Conservation (phyloP, 2,329 filamentous ascomycete genomes). For the Fusarium sterilihyphosum region DNA sequence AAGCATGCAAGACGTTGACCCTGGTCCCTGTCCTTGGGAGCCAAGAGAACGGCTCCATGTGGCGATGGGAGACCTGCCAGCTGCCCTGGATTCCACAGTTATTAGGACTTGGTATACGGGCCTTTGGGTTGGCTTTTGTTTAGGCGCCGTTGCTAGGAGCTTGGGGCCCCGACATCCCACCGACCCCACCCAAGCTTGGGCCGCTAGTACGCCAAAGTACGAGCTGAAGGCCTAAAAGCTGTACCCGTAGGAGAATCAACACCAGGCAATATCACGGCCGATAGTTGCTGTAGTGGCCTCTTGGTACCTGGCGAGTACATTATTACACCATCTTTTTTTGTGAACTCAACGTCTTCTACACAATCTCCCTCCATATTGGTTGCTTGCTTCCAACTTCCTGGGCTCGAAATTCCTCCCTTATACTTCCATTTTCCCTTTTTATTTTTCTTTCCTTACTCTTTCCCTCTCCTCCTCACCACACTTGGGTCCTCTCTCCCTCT, state of each 20-base stretch:
- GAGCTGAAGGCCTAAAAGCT: slow-evolving; percentile 27
- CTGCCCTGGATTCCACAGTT: slow-evolving; percentile 19
- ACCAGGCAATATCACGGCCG: slow-evolving; percentile 12
- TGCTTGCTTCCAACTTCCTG: slow-evolving; percentile 16
- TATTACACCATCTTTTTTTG: slow-evolving; percentile 19
- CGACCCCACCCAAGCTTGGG: slow-evolving; percentile 38
- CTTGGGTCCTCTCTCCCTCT: slow-evolving; percentile 1
- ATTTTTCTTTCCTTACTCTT: not conserved
- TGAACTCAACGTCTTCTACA: slow-evolving; percentile 17
- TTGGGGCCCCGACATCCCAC: slow-evolving; percentile 30
- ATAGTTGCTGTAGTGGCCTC: slow-evolving; percentile 11
- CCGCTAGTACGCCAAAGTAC: slow-evolving; percentile 34
- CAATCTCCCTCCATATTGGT: not conserved
- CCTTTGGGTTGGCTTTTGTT: slow-evolving; percentile 36
- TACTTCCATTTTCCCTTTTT: not conserved
- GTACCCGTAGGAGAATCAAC: slow-evolving; percentile 29
- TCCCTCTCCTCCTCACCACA: not conserved
- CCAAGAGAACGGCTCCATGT: slow-evolving; percentile 24
- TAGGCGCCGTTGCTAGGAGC: slow-evolving; percentile 44
- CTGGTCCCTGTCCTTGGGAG: slow-evolving; percentile 11
- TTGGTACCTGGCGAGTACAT: slow-evolving; percentile 35
- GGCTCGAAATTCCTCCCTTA: slow-evolving; percentile 1
- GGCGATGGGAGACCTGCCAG: slow-evolving; percentile 17
- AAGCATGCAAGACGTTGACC: slow-evolving; percentile 1
- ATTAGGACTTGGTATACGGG: slow-evolving; percentile 22